Conservation (phyloP, 2,329 filamentous ascomycete species). For the Scytalidium sp. region DNA sequence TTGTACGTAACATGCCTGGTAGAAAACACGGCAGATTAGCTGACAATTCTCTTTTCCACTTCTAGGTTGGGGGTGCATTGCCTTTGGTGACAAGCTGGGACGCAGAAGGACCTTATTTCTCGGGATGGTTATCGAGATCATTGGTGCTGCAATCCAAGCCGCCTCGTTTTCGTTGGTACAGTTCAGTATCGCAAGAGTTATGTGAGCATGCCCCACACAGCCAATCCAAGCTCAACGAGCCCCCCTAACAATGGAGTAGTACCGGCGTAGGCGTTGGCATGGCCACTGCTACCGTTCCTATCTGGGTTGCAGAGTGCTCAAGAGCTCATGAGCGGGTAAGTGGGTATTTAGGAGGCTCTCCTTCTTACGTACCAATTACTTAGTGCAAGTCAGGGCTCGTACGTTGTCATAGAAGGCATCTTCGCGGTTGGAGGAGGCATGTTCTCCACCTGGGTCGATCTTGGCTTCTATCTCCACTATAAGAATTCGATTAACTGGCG, state of each 20-base stretch:
- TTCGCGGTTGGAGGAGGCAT: slow-evolving; percentile 52
- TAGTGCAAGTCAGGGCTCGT: slow-evolving; percentile 1
- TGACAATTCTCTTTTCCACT: slow-evolving; percentile 40
- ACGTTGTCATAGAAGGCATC: slow-evolving; percentile 32
- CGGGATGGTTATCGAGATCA: slow-evolving; percentile 3
- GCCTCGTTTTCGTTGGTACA: slow-evolving; percentile 27
- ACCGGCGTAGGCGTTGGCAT: slow-evolving; percentile 29
- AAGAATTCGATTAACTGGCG: slow-evolving; percentile 36
- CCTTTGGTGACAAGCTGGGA: slow-evolving; percentile 42
- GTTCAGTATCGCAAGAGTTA: too few species aligned
- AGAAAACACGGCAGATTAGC: not conserved
- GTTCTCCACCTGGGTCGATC: slow-evolving; percentile 57
- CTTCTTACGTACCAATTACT: too few species aligned
- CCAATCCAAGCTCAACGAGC: too few species aligned
- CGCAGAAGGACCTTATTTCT: slow-evolving; percentile 4
- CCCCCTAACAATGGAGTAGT: too few species aligned
- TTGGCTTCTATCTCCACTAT: slow-evolving; percentile 47
- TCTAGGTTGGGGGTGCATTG: slow-evolving; percentile 38
- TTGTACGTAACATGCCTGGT: not conserved
- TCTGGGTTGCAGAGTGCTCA: slow-evolving; percentile 11
- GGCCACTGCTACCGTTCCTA: slow-evolving; percentile 32
- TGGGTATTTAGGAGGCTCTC: too few species aligned
- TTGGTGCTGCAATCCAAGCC: slow-evolving; percentile 39
- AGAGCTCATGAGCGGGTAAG: slow-evolving; percentile 6
- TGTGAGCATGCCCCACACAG: too few species aligned